Percentiles rank a stretch among this genome's conserved stretches.
phyloP scores from a whole-genome alignment of 345 rosid genomes.

The Pelargonium nanum region DNA sequence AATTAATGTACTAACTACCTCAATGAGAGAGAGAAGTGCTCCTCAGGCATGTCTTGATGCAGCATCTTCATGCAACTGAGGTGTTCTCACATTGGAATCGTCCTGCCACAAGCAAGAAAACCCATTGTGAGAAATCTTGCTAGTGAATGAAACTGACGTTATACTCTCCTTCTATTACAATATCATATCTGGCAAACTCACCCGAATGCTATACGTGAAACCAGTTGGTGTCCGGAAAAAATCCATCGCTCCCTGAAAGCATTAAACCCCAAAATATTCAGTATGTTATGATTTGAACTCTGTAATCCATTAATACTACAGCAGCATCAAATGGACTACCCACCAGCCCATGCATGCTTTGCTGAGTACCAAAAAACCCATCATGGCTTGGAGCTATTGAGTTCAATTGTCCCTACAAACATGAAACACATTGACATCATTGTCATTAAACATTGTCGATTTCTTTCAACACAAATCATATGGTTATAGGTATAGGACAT shows the following conservation, averaged over 20 bases:
- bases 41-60: slow-evolving; percentile 57
- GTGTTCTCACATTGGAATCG: slow-evolving; percentile 61
- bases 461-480: neutral
- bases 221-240: slow-evolving; percentile 49
- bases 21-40: too few species aligned
- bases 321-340: neutral
- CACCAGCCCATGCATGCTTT: slow-evolving; percentile 50
- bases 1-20: too few species aligned
- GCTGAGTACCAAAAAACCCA: slow-evolving; percentile 37
- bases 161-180: neutral
- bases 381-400: slow-evolving; percentile 50
- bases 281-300: too few species aligned
- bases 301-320: neutral
- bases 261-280: neutral
- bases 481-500: slow-evolving; percentile 1
- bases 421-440: slow-evolving; percentile 4
- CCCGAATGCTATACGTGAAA: slow-evolving; percentile 51
- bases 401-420: slow-evolving; percentile 42
- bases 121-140: neutral
- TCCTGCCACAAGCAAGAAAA: slow-evolving; percentile 34
- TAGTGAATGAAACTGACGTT: neutral
- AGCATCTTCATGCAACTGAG: slow-evolving; percentile 65
- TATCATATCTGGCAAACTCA: slow-evolving; percentile 21
- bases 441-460: neutral
- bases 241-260: slow-evolving; percentile 57